A percentile compares a stretch with the other conserved stretches of the same genome.
These are phyloP conservation scores for Nitzschia sp. DNA, from an alignment of 108 stramenopile species.

Conservation along the genomic window DNA sequence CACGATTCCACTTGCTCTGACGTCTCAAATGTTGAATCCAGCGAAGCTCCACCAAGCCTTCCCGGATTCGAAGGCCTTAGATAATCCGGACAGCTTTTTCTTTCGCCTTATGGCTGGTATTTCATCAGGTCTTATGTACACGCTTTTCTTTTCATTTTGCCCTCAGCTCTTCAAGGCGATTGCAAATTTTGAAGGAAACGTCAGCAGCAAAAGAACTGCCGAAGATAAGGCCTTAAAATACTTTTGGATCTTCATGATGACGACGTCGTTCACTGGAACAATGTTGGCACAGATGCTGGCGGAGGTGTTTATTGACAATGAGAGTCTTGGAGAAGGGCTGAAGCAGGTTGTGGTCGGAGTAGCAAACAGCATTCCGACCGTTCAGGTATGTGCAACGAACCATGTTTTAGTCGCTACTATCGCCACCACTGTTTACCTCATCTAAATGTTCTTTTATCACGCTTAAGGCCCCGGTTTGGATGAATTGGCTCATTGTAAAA, in stretches of 20 bases:
- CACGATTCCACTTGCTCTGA: constrained; percentile 67
- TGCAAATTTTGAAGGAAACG: constrained; percentile 74
- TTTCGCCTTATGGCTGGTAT: constrained; percentile 17
- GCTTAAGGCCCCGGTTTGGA: constrained; percentile 60
- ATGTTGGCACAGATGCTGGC: constrained; percentile 63
- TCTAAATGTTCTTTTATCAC: too few species aligned
- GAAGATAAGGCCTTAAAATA: constrained; percentile 74
- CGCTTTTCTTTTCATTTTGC: constrained; percentile 48
- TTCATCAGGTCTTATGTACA: constrained; percentile 26
- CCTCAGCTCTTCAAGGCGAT: constrained; percentile 88
- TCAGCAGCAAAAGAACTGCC: constrained; percentile 59
- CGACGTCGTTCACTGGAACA: constrained; percentile 77
- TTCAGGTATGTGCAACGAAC: too few species aligned
- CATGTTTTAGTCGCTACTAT: too few species aligned
- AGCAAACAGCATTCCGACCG: constrained; percentile 27
- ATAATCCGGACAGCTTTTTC: constrained; percentile 20
- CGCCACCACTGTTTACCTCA: too few species aligned
- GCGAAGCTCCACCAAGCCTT: neutral
- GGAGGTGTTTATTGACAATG: constrained; percentile 47
- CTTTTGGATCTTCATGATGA: constrained; percentile 86
- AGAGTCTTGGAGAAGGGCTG: constrained; percentile 11
- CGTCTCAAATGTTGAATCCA: constrained; percentile 21
- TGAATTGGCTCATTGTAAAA: constrained; percentile 87
- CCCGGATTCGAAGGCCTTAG: constrained; percentile 10
- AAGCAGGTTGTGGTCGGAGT: constrained; percentile 14